Percentiles rank a stretch among this genome's conserved stretches.
Evolutionary conservation across 2,329 filamentous ascomycete species (phyloP).

Genomic region (Fusarium camptoceras): DNA sequence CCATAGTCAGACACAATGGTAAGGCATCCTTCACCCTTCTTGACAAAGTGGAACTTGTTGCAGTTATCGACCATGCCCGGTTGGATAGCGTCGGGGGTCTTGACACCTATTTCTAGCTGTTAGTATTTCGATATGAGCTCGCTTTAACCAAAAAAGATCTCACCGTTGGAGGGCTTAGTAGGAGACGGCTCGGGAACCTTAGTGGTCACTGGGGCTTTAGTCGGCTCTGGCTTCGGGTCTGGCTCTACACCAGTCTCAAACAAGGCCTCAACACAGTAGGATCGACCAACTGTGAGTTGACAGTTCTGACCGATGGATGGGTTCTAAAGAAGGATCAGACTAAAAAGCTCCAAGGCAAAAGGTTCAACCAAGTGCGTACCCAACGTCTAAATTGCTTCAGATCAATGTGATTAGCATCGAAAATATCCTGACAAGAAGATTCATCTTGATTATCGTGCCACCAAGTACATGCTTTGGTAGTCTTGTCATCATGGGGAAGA

Average conservation of each 20-base stretch:
- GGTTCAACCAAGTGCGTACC: not conserved
- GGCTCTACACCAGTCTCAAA: not conserved
- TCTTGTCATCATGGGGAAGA: too few relatives aligned
- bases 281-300: not conserved
- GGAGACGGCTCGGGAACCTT: not conserved
- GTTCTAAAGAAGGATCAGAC: not conserved
- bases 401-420: not conserved
- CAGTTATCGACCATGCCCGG: slow-evolving; percentile 3
- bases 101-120: not conserved
- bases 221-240: not conserved
- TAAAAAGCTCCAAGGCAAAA: not conserved
- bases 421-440: too few relatives aligned
- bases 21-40: not conserved
- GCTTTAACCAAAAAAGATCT: not conserved
- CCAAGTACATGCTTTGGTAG: too few relatives aligned
- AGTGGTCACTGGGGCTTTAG: too few relatives aligned
- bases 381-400: not conserved
- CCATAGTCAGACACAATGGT: not conserved
- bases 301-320: not conserved
- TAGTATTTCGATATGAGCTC: not conserved
- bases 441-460: too few relatives aligned
- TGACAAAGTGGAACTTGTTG: not conserved
- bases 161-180: not conserved
- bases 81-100: not conserved
- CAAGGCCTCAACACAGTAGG: not conserved